These are phyloP conservation scores for Trypethelium eluteriae DNA, from an alignment of 495 filamentous ascomycete genomes.

Conservation along the genomic window DNA sequence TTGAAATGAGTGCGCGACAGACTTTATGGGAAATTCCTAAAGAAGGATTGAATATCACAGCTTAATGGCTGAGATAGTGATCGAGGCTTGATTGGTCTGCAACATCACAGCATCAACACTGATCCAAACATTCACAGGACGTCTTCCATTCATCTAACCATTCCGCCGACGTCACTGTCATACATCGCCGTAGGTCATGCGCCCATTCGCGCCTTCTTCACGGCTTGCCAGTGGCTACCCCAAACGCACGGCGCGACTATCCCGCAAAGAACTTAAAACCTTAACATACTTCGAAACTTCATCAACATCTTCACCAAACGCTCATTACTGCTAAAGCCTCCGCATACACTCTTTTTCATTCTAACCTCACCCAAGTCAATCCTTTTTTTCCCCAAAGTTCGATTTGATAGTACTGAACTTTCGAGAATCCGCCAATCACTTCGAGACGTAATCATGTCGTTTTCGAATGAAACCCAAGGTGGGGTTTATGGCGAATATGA, in stretches of 20 bases:
- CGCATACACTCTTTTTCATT: background rate
- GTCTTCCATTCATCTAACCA: background rate
- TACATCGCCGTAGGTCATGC: background rate
- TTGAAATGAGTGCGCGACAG: too few relatives aligned
- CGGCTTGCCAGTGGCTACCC: background rate
- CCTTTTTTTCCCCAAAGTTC: background rate
- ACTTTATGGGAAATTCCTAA: background rate
- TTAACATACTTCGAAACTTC: background rate
- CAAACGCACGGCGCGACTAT: background rate
- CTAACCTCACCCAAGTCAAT: background rate
- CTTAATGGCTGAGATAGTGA: too few relatives aligned
- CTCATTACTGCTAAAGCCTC: background rate
- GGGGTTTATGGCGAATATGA: conserved; percentile 26
- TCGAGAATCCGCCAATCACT: background rate
- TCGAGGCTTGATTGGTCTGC: background rate
- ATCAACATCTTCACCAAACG: background rate
- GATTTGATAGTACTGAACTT: background rate
- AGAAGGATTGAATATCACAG: background rate
- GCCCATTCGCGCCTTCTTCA: background rate
- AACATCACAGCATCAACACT: conserved; percentile 1
- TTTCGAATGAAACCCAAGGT: conserved; percentile 1
- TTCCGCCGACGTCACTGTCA: background rate
- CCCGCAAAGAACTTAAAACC: background rate
- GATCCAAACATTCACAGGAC: background rate
- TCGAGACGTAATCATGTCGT: conserved; percentile 12